Conservation (phyloP, 2,329 filamentous ascomycete genomes). For the Hypoxylon sp. region DNA sequence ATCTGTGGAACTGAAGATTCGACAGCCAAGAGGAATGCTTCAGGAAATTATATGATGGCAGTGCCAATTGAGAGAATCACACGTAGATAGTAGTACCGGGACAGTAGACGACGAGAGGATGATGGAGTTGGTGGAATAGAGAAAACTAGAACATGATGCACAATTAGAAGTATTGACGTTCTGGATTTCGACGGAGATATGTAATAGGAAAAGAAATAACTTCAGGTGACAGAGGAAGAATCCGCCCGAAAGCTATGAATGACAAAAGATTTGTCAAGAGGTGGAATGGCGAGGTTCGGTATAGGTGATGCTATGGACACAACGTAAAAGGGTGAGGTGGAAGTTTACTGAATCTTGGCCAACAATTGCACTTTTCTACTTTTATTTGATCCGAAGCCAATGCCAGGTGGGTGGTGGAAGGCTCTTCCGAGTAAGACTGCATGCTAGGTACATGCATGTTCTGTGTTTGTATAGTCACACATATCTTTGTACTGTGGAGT, state of each 20-base stretch:
- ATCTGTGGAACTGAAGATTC: slow-evolving; percentile 34
- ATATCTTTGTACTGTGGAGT: slow-evolving; percentile 22
- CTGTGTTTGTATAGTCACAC: slow-evolving; percentile 27
- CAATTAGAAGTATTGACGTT: slow-evolving; percentile 32
- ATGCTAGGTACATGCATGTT: slow-evolving; percentile 10
- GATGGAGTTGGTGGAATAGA: slow-evolving; percentile 39
- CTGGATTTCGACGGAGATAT: slow-evolving; percentile 20
- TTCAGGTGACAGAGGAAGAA: slow-evolving; percentile 15
- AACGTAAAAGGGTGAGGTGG: slow-evolving; percentile 46
- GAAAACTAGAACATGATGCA: slow-evolving; percentile 51
- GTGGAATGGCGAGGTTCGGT: slow-evolving; percentile 25
- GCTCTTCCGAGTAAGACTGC: slow-evolving; percentile 18
- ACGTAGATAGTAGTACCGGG: slow-evolving; percentile 51
- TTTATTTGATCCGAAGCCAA: slow-evolving; percentile 41
- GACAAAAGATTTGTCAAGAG: slow-evolving; percentile 26
- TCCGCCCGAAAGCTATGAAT: slow-evolving; percentile 9
- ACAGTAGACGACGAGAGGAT: slow-evolving; percentile 43
- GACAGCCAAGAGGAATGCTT: slow-evolving; percentile 44
- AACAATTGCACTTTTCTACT: slow-evolving; percentile 41
- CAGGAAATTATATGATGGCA: slow-evolving; percentile 22
- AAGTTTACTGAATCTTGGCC: slow-evolving; percentile 47
- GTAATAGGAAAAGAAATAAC: slow-evolving; percentile 11
- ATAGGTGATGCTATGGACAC: slow-evolving; percentile 36
- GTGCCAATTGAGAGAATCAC: slow-evolving; percentile 46
- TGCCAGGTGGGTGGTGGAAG: slow-evolving; percentile 31